A percentile compares a stretch with the other conserved stretches of the same genome.
Conservation (phyloP, 371 early-diverging fungal genomes). For the Mortierella sp. region DNA sequence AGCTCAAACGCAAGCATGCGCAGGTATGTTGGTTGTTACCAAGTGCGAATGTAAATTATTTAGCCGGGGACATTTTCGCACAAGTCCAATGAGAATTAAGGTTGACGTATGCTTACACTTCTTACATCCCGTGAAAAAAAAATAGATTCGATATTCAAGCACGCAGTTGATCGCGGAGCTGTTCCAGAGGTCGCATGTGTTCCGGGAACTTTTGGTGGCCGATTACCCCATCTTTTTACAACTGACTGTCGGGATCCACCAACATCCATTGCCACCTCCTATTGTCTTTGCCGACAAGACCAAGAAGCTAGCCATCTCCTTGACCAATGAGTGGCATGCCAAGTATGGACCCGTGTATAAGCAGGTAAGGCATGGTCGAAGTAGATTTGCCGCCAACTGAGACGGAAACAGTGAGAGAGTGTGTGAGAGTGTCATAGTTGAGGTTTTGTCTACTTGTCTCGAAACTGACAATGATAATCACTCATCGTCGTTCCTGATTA, state of each 20-base stretch:
- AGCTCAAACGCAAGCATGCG: constrained; percentile 74
- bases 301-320: constrained; percentile 63
- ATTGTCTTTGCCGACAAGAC: constrained; percentile 64
- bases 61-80: too few species aligned
- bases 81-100: background rate
- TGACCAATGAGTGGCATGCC: constrained; percentile 69
- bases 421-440: too few species aligned
- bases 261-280: constrained; percentile 71
- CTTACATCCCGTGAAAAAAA: constrained; percentile 25
- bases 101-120: background rate
- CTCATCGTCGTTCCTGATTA: background rate
- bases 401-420: too few species aligned
- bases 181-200: constrained; percentile 76
- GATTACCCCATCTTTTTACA: constrained; percentile 69
- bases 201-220: constrained; percentile 66
- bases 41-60: background rate
- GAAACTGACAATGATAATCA: background rate
- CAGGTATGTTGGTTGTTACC: constrained; percentile 58
- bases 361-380: constrained; percentile 23
- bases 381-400: too few species aligned
- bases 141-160: constrained; percentile 78
- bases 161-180: constrained; percentile 73
- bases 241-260: constrained; percentile 71
- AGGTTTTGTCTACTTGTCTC: too few species aligned
- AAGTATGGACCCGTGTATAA: constrained; percentile 70